Percentiles rank a stretch among this genome's conserved stretches.
phyloP scores from a whole-genome alignment of 208 protist species.

The Angomonas ambiguus region DNA sequence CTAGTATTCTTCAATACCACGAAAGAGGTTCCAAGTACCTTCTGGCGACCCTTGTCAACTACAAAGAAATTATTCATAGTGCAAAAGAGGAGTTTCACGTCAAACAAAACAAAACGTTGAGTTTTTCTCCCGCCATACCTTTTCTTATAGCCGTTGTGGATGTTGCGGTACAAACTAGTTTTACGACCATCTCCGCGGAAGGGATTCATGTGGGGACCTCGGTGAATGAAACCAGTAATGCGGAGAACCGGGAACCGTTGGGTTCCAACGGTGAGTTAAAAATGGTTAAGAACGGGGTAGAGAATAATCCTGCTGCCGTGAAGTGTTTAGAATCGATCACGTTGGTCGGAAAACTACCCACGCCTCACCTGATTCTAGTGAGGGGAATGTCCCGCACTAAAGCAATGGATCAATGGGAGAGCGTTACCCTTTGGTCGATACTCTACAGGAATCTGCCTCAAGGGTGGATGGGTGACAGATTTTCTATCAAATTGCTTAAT shows the following conservation, averaged over 20 bases:
- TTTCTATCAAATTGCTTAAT: conserved; percentile 60
- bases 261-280: not conserved
- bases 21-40: conserved; percentile 39
- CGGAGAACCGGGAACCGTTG: not conserved
- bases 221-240: not conserved
- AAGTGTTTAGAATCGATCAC: conserved; percentile 45
- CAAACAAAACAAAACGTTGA: not conserved
- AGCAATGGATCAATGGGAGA: conserved; percentile 68
- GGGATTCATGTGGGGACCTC: not conserved
- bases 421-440: conserved; percentile 70
- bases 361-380: conserved; percentile 72
- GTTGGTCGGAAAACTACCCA: conserved; percentile 79
- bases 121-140: not conserved
- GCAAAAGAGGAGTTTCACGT: conserved; percentile 35
- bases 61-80: conserved; percentile 41
- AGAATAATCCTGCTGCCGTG: conserved; percentile 26
- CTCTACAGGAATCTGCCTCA: conserved; percentile 43
- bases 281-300: conserved; percentile 17
- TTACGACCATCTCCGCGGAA: not conserved
- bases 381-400: conserved; percentile 58
- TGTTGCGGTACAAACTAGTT: conserved; percentile 7
- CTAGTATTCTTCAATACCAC: conserved; percentile 72
- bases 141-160: conserved; percentile 1
- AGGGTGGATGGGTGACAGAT: conserved; percentile 49
- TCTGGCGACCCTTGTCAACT: conserved; percentile 46